Base-by-base conservation (phyloP, 2,329 filamentous ascomycete species). In the Fusarium ramigenum region DNA sequence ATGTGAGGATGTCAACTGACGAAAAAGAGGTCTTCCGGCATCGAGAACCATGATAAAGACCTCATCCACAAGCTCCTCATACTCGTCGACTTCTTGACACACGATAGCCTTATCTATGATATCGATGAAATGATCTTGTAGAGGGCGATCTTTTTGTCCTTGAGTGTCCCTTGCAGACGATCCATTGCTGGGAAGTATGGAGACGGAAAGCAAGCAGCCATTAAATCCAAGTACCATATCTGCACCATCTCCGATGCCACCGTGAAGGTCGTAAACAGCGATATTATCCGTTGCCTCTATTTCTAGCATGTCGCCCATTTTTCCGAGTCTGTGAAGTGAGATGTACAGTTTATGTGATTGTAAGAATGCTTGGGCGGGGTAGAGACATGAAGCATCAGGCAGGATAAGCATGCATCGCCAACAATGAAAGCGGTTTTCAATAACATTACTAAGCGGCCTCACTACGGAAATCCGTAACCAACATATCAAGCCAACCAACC, bases 241-340 rank as follows among this genome's bases (percentile, higher is more conserved):
- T 32, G 56, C 61, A 19, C 56, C 30, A 3, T 18, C 34, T 16
- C 30, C 56, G 4, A 3, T 5, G 1, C 56, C 36, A 5, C 21
- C 3, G 4, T 37, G 12, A 15, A 63, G 36, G 4, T 50, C 5
- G 1, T 14, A 18, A 0, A 61, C 30, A 12, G 40, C 18, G 6
- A 62, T 11, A 1, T 59, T 21, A 1, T 62, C 42, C 3, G 4
- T 5, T 25, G 1, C 1, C 11, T 47, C 4, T 8, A 4, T 4
- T 28, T n/a, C 52, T 12, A 12, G 3, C 14, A 3, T 2, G 2
- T 25, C 9, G 9, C 30, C 14, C 32, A 61, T 58, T 7, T n/a
- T 9, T 5, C 32, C 7, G 2, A 37, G 2, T 37, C 9, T 0
- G 7, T 2, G 1, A 9, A 34, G 3, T 7, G 4, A 1, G 2